Base-by-base conservation (phyloP, 139 green algal species). In the Prasinococcaceae sp. region DNA sequence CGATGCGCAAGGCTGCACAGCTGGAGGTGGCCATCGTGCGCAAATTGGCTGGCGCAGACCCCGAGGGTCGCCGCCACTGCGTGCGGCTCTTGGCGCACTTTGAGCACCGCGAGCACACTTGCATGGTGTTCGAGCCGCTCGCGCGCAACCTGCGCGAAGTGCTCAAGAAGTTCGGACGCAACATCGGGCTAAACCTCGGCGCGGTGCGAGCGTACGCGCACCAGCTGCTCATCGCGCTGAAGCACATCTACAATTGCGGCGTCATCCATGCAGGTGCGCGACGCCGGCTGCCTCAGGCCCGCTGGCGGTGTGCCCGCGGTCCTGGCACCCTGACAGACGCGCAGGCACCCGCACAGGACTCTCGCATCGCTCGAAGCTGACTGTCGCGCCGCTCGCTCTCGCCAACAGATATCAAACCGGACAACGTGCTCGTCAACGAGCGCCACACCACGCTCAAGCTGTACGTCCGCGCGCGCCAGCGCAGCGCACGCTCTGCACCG, bases 391-490 rank as follows among this genome's bases (percentile, higher is more conserved):
- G n/a, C n/a, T n/a, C n/a, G n/a, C n/a, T n/a, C n/a, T n/a, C n/a
- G n/a, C n/a, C n/a, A n/a, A n/a, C n/a, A 5, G 90, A 99, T 69
- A 93, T 99, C 75, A 99, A 99, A 80, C 90, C 90, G 3, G 90
- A 99, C 77, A 99, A 99, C 79, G 92, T 99, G 42, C 83, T 99
- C 19, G 61, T 96, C 33, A 94, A 93, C 63, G 69, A 79, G 6
- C 58, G 60, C 10, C 69, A 78, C 26, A 92, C 76, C 40, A 50
- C 78, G 16, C 52, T 92, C 23, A 92, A 90, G 75, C 54, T 92
- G 8, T 93, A 80, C n/a, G n/a, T n/a, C n/a, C n/a, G n/a, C n/a
- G n/a, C n/a, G n/a, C n/a, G n/a, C n/a, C n/a, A n/a, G n/a, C n/a
- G n/a, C n/a, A n/a, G n/a, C n/a, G n/a, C n/a, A n/a, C n/a, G n/a